Base-by-base conservation (phyloP, 1,284 basidiomycete species). In the Pseudozyma sp. region DNA sequence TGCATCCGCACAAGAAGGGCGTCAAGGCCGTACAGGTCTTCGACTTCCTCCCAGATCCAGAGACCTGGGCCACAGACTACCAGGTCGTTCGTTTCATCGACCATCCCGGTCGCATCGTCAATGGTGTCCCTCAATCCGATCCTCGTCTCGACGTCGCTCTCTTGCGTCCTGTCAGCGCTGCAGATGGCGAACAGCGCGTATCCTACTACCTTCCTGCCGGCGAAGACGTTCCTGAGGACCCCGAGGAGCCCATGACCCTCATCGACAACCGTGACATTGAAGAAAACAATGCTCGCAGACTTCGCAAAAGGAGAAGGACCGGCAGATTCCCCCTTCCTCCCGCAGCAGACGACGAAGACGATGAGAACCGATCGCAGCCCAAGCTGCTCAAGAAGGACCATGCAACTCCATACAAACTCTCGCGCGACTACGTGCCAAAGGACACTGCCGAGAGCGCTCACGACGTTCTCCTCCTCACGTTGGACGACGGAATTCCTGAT, bases 61-160 rank as follows among this genome's bases (percentile, higher is more conserved):
- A 84, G 45, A 84, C 82, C 4, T 84, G 82, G 82, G 78, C 82
- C 7, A 83, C 82, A 34, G 56, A 75, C 17, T 76, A 78, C 58
- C 76, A 82, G 40, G 62, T 84, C 9, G 79, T 83, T n/a, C 79
- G 80, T 17, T 84, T 84, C 68, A 68, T 69, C 42, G 79, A 81
- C 54, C 69, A 65, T 19, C 78, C 82, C 5, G 82, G 82, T 35
- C 70, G 77, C 37, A 64, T 67, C 50, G 40, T 61, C 45, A 75
- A 75, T 16, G 78, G 75, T 49, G 55, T 66, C 34, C 65, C 75
- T 4, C 62, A 77, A n/a, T n/a, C 34, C 40, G 80, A 81, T 52
- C 73, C 77, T 31, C 64, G 80, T 47, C 68, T 81, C 55, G 75
- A 72, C 31, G 70, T 77, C 3, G 77, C 75, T 7, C 50, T 83